Percentiles rank a stretch among this genome's conserved stretches.
phyloP scores from a whole-genome alignment of 2,329 filamentous ascomycete genomes.

The Trichoderma sp. region DNA sequence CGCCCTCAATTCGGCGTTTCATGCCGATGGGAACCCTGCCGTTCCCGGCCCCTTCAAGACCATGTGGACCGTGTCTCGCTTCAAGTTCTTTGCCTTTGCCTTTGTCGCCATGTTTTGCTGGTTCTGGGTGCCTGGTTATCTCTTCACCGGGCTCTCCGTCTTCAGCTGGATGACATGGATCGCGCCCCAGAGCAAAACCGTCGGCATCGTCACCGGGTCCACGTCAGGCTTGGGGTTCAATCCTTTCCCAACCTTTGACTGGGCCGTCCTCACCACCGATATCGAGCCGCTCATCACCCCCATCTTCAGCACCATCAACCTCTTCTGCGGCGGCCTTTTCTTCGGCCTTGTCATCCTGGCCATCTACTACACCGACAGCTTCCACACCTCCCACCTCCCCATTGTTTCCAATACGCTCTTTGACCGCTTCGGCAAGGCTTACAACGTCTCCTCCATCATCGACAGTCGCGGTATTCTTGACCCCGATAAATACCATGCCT shows the following conservation, averaged over 20 bases:
- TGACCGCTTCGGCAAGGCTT: conserved; percentile 44
- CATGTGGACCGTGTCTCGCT: conserved; percentile 47
- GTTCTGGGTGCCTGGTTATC: conserved; percentile 57
- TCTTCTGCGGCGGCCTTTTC: conserved; percentile 38
- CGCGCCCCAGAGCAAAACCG: conserved; percentile 45
- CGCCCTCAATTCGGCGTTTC: conserved; percentile 53
- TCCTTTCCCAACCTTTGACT: conserved; percentile 48
- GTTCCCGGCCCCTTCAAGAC: conserved; percentile 39
- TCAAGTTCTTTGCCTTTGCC: conserved; percentile 50
- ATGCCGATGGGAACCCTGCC: conserved; percentile 43
- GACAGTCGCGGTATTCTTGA: conserved; percentile 43
- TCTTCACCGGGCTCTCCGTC: conserved; percentile 51
- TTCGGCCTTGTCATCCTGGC: conserved; percentile 38
- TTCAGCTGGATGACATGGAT: conserved; percentile 61
- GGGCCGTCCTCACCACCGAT: conserved; percentile 42
- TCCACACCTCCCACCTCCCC: conserved; percentile 44
- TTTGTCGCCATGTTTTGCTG: conserved; percentile 54
- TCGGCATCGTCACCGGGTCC: conserved; percentile 44
- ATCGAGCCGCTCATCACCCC: conserved; percentile 46
- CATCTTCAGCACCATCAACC: conserved; percentile 43
- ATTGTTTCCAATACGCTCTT: conserved; percentile 46
- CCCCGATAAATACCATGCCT: conserved; percentile 43
- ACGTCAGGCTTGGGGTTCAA: conserved; percentile 46
- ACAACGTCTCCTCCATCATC: conserved; percentile 44
- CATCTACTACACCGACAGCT: conserved; percentile 41